A percentile compares a stretch with the other conserved stretches of the same genome.
phyloP scores from a whole-genome alignment of 2,329 filamentous ascomycete species.

The Emmonsia crescens region DNA sequence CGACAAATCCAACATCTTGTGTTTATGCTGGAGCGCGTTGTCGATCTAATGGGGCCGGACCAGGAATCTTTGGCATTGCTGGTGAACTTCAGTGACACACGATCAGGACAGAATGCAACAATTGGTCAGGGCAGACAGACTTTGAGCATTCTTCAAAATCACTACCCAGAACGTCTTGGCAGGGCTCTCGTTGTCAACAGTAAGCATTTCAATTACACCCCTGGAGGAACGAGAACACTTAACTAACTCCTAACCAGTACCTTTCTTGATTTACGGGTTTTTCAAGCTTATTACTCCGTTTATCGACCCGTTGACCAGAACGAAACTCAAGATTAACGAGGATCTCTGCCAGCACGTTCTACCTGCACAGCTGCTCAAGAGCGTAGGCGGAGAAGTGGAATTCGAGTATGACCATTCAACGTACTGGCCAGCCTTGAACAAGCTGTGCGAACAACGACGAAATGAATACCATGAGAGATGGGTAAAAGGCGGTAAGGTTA shows the following conservation, averaged over 20 bases:
- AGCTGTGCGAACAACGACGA: slow-evolving; percentile 56
- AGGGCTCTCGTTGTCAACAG: slow-evolving; percentile 81
- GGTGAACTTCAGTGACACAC: slow-evolving; percentile 81
- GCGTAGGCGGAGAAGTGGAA: slow-evolving; percentile 65
- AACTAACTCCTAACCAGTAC: slow-evolving; percentile 45
- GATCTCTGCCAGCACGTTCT: slow-evolving; percentile 76
- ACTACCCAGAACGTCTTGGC: slow-evolving; percentile 88
- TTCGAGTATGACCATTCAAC: slow-evolving; percentile 82
- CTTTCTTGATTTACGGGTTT: slow-evolving; percentile 85
- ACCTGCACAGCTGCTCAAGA: slow-evolving; percentile 67
- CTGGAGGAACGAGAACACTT: not conserved
- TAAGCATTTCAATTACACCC: slow-evolving; percentile 33
- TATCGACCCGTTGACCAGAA: slow-evolving; percentile 84
- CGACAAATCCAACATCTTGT: slow-evolving; percentile 88
- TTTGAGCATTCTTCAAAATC: slow-evolving; percentile 83
- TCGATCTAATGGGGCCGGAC: slow-evolving; percentile 76
- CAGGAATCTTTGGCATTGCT: slow-evolving; percentile 80
- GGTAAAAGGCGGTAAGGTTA: slow-evolving; percentile 64
- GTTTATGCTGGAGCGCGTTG: slow-evolving; percentile 84
- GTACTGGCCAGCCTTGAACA: slow-evolving; percentile 82
- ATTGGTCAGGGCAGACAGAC: slow-evolving; percentile 70
- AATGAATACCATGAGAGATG: slow-evolving; percentile 58
- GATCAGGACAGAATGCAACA: slow-evolving; percentile 63
- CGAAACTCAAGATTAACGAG: slow-evolving; percentile 97
- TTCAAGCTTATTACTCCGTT: slow-evolving; percentile 95